Evolutionary conservation across 805 yeast species (phyloP).

Genomic region (Ogataea nitratoaversa): DNA sequence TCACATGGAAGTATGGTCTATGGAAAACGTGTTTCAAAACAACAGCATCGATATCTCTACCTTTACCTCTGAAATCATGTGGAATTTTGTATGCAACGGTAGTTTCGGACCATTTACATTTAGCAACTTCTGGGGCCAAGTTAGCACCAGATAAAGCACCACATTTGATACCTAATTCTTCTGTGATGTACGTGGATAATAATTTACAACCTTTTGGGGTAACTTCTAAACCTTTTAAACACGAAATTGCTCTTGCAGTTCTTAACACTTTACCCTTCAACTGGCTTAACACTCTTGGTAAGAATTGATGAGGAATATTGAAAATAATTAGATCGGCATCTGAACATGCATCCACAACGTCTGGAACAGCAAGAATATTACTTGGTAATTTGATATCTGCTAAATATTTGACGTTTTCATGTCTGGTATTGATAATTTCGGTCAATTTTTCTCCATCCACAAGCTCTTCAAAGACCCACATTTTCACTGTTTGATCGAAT

Average conservation of each 20-base stretch:
- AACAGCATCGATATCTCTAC: constrained; percentile 65
- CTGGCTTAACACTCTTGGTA: constrained; percentile 70
- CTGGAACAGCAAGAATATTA: constrained; percentile 88
- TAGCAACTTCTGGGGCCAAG: constrained; percentile 95
- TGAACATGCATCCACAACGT: constrained; percentile 66
- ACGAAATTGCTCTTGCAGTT: constrained; percentile 81
- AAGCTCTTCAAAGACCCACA: constrained; percentile 96
- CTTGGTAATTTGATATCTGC: constrained; percentile 83
- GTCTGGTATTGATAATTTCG: constrained; percentile 82
- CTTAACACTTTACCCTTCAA: constrained; percentile 72
- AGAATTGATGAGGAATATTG: constrained; percentile 96
- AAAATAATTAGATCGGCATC: constrained; percentile 85
- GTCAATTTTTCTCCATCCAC: constrained; percentile 77
- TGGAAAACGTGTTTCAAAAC: constrained; percentile 84
- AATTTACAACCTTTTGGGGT: constrained; percentile 80
- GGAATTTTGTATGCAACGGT: constrained; percentile 89
- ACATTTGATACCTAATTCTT: constrained; percentile 80
- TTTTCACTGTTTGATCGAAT: constrained; percentile 71
- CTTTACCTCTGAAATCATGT: constrained; percentile 59
- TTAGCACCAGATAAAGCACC: constrained; percentile 98
- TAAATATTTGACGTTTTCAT: constrained; percentile 91
- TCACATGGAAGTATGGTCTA: constrained; percentile 96
- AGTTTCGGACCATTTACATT: constrained; percentile 94
- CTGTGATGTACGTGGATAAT: constrained; percentile 73
- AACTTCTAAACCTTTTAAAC: constrained; percentile 93